A percentile compares a stretch with the other conserved stretches of the same genome.
phyloP scores from a whole-genome alignment of 2,329 filamentous ascomycete genomes.

The Botrytis byssoidea region DNA sequence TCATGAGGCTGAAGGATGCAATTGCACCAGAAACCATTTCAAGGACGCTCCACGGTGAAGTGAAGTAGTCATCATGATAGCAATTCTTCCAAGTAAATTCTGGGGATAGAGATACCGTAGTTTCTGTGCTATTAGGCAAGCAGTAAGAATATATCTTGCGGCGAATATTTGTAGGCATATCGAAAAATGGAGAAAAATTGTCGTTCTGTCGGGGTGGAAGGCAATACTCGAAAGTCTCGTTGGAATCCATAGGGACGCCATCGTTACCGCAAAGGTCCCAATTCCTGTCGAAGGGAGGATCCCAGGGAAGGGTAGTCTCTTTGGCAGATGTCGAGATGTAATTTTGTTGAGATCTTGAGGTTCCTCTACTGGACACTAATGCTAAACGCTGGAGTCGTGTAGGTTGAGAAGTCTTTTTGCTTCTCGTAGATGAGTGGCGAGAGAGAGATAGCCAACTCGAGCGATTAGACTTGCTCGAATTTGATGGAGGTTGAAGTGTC shows the following conservation, averaged over 20 bases:
- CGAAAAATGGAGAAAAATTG: constrained; percentile 23
- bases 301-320: constrained; percentile 12
- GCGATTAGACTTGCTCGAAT: constrained; percentile 3
- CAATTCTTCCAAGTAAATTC: constrained; percentile 31
- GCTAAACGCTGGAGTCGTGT: not conserved
- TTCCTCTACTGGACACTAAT: not conserved
- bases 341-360: not conserved
- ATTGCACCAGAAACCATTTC: constrained; percentile 30
- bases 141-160: constrained; percentile 33
- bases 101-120: constrained; percentile 33
- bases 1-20: constrained; percentile 26
- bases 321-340: not conserved
- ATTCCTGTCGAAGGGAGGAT: constrained; percentile 23
- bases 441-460: constrained; percentile 11
- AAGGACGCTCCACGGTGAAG: constrained; percentile 33
- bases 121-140: constrained; percentile 27
- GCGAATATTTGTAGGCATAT: constrained; percentile 28
- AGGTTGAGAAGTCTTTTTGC: not conserved
- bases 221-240: constrained; percentile 6
- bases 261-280: constrained; percentile 23
- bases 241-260: not conserved
- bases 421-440: constrained; percentile 12
- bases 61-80: constrained; percentile 32
- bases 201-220: not conserved
- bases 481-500: not conserved